Evolutionary conservation across 2,329 filamentous ascomycete genomes (phyloP).

Genomic region (Allantophomopsis lycopodina): DNA sequence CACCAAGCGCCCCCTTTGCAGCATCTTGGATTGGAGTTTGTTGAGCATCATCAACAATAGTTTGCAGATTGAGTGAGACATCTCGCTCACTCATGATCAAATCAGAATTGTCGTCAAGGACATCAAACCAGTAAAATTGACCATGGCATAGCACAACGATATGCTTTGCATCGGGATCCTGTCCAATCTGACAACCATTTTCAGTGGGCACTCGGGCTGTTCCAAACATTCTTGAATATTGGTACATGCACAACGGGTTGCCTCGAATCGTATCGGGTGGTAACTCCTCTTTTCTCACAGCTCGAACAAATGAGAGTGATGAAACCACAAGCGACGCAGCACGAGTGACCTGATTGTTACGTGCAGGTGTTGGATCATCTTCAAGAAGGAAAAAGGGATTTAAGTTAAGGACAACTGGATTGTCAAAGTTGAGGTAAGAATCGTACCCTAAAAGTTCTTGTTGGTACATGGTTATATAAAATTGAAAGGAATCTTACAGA

Average conservation of each 20-base stretch:
- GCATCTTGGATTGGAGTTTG: conserved; percentile 86
- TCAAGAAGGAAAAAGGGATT: conserved; percentile 97
- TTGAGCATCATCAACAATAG: conserved; percentile 80
- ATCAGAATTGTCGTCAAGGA: conserved; percentile 86
- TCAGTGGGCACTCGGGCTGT: conserved; percentile 90
- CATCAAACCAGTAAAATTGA: conserved; percentile 98
- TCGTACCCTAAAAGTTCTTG: conserved; percentile 63
- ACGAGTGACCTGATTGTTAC: conserved; percentile 92
- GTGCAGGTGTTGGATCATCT: conserved; percentile 90
- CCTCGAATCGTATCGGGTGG: conserved; percentile 77
- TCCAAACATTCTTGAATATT: conserved; percentile 89
- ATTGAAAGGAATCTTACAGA: conserved; percentile 51
- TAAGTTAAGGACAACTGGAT: conserved; percentile 90
- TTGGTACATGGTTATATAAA: conserved; percentile 2
- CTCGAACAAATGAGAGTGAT: conserved; percentile 80
- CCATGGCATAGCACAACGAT: conserved; percentile 87
- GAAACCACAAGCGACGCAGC: conserved; percentile 87
- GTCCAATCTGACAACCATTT: conserved; percentile 88
- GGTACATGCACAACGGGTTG: conserved; percentile 90
- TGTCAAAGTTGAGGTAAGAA: conserved; percentile 95
- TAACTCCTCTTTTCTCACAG: conserved; percentile 84
- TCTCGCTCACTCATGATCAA: conserved; percentile 96
- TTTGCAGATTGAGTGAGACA: conserved; percentile 78
- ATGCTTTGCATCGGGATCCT: conserved; percentile 87
- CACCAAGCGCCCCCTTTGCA: conserved; percentile 86